Conservation (phyloP, 139 green algal genomes). For the Chlorella sp. region DNA sequence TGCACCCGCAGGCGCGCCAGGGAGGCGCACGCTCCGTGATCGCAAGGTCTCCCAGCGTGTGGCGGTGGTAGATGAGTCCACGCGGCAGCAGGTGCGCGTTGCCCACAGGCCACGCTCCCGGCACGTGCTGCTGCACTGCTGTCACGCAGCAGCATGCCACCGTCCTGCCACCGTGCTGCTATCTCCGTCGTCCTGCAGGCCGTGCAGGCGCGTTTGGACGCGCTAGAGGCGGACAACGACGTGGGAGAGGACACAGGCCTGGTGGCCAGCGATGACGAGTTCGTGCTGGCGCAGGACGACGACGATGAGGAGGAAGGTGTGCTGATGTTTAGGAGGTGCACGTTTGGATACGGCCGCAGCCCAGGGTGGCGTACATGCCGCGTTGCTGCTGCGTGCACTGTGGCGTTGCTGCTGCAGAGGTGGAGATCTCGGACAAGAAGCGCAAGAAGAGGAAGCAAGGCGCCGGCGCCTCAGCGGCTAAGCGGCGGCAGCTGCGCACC, state of each 20-base stretch:
- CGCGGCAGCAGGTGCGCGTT: slow-evolving; percentile 41
- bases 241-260: slow-evolving; percentile 29
- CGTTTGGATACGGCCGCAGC: background rate
- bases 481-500: slow-evolving; percentile 41
- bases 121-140: background rate
- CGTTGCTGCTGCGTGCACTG: background rate
- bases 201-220: slow-evolving; percentile 52
- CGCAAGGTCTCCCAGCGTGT: slow-evolving; percentile 70
- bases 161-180: background rate
- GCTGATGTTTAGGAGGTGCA: background rate
- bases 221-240: slow-evolving; percentile 65
- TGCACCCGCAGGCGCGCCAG: background rate
- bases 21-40: slow-evolving; percentile 30
- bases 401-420: slow-evolving; percentile 7
- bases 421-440: slow-evolving; percentile 36
- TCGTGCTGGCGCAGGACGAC: slow-evolving; percentile 33
- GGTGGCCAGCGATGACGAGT: slow-evolving; percentile 54
- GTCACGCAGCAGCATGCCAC: background rate
- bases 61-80: slow-evolving; percentile 55
- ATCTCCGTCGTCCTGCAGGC: too few species aligned
- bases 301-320: slow-evolving; percentile 20
- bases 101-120: background rate
- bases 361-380: background rate
- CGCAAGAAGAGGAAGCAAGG: slow-evolving; percentile 36
- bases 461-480: slow-evolving; percentile 18